Evolutionary conservation across 2,329 filamentous ascomycete genomes (phyloP).

Genomic region (Podosphaera fusca): DNA sequence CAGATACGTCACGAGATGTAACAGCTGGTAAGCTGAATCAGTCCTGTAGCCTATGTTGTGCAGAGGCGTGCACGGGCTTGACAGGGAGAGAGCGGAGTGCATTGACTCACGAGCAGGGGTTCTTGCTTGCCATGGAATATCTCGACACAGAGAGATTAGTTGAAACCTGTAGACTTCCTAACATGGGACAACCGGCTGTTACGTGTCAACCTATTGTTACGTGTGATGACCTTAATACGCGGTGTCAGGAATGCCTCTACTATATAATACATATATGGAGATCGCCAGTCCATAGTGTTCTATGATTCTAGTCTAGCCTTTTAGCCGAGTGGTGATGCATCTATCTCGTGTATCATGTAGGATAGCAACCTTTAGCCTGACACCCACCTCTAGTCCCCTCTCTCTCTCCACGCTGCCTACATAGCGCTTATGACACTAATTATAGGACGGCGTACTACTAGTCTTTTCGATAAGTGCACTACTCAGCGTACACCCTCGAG

Average conservation of each 20-base stretch:
- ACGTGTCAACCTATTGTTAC: no score
- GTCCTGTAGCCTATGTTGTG: no score
- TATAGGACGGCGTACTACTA: background rate
- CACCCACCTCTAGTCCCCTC: no score
- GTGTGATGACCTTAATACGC: no score
- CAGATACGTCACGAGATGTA: background rate
- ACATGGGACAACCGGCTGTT: background rate
- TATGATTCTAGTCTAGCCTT: no score
- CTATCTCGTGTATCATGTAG: no score
- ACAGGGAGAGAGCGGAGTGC: background rate
- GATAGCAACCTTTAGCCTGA: no score
- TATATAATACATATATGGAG: no score
- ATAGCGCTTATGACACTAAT: background rate
- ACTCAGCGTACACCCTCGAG: background rate
- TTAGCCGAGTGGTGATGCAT: no score
- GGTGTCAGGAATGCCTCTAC: no score
- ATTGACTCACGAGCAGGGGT: background rate
- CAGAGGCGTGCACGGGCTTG: background rate
- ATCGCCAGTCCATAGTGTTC: no score
- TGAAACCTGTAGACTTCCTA: background rate
- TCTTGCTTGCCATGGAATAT: background rate
- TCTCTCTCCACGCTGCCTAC: no score
- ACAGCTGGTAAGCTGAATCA: background rate
- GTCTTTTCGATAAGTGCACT: background rate
- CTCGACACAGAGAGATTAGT: background rate